Evolutionary conservation across 257 asterid species (phyloP).

Genomic region (Cynanchum wilfordii): DNA sequence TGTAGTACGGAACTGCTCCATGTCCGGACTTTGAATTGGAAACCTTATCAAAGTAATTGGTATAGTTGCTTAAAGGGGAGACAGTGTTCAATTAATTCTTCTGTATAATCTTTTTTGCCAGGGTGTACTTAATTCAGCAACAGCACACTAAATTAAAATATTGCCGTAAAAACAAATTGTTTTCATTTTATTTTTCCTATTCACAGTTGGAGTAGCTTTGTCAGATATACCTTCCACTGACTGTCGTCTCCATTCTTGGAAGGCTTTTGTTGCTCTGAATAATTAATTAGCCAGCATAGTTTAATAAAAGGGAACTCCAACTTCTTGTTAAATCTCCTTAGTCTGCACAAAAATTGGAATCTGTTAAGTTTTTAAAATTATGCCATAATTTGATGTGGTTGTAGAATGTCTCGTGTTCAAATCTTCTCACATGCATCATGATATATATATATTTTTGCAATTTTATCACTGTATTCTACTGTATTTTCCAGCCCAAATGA

Average conservation of each 20-base stretch:
- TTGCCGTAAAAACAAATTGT: neutral
- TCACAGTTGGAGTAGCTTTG: neutral
- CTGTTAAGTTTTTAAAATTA: too few species aligned
- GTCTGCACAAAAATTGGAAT: neutral
- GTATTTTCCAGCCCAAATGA: constrained; percentile 67
- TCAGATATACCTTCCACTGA: neutral
- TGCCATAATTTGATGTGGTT: neutral
- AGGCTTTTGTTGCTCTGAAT: neutral
- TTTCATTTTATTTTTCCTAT: neutral
- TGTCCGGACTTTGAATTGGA: neutral
- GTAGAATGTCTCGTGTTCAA: neutral
- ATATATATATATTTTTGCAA: neutral
- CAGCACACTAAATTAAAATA: neutral
- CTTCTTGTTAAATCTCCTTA: neutral
- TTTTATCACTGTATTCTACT: constrained; percentile 5
- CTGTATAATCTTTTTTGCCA: neutral
- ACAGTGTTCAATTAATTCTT: neutral
- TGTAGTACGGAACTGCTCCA: neutral
- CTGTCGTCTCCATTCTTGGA: neutral
- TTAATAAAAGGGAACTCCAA: neutral
- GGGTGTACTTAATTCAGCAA: neutral
- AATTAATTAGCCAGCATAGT: neutral
- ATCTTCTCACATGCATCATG: neutral
- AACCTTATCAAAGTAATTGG: neutral
- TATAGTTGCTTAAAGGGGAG: neutral